These are phyloP conservation scores for Colletotrichum sp. DNA, from an alignment of 2,329 filamentous ascomycete species.

Conservation along the genomic window DNA sequence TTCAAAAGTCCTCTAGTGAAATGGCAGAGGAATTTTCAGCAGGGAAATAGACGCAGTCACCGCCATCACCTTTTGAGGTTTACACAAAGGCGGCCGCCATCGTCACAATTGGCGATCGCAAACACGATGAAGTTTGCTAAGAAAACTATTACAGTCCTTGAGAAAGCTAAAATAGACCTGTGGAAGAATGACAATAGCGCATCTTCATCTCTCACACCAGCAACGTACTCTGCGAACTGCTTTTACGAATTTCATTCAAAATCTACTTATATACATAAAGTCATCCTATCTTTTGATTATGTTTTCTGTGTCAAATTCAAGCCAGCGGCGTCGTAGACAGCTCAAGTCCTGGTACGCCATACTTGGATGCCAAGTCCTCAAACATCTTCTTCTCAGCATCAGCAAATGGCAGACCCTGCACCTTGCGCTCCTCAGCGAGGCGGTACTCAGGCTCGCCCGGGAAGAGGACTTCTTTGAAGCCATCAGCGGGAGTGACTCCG, in stretches of 20 bases:
- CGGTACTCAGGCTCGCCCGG: conserved; percentile 66
- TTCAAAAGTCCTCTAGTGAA: neutral
- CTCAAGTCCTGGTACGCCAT: neutral
- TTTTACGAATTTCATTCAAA: neutral
- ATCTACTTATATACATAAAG: neutral
- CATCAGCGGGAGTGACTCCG: conserved; percentile 56
- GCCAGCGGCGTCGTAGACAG: neutral
- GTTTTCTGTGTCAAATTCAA: accelerated
- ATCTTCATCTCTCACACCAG: neutral
- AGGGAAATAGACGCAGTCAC: neutral
- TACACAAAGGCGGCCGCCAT: accelerated
- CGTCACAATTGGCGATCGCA: neutral
- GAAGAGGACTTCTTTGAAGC: conserved; percentile 64
- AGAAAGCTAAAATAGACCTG: neutral
- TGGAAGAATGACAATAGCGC: neutral
- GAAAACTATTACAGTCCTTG: neutral
- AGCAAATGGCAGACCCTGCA: neutral
- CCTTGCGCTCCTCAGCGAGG: neutral
- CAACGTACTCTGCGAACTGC: neutral
- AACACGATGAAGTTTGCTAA: neutral
- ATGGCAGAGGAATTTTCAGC: neutral
- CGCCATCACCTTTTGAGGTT: neutral
- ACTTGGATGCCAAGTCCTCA: neutral
- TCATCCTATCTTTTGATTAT: neutral
- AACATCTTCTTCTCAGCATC: neutral